Base-by-base conservation (phyloP, 805 yeast genomes). In the Saturnispora diversa region DNA sequence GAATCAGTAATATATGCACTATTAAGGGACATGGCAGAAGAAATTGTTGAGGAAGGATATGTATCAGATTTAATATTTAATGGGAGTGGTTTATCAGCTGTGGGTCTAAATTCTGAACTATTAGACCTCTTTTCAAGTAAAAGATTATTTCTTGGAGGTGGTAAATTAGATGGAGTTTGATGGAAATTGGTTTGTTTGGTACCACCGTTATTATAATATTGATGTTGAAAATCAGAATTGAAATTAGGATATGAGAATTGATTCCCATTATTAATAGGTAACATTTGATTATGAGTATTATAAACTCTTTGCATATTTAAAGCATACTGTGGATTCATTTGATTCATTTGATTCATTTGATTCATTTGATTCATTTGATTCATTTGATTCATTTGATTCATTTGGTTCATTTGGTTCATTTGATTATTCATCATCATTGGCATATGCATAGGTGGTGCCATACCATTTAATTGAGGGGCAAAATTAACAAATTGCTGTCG, bases 61-160 rank as follows among this genome's bases (percentile, higher is more conserved):
- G 15, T 31, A 7, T 17, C 19, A 5, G 8, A 16, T 34, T 51
- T 48, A 25, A 59, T 53, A 20, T 53, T 35, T 13, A 59, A 51
- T 2, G 63, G 62, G 10, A 57, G 40, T 15, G 63, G 63, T 39
- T 58, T 59, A 43, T 55, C 54, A 12, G 50, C 33, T 33, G 52
- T 48, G 9, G 62, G 61, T 45, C 62, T 50, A 40, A 58, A 54
- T 32, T 55, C 60, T 11, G 10, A 19, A 23, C 46, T 43, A 15
- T n/a, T 22, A 19, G 33, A 23, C 19, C 28, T 20, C 23, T 33
- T 41, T 21, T 39, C 38, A 12, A 45, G 15, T 24, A 55, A 38
- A 11, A 44, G 35, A 30, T 45, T 41, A 15, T 50, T 44, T 40
- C 62, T 46, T 30, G 63, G 63, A 6, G 63, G 63, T 15, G 63